These are phyloP conservation scores for Globisporangium paroecandrum DNA, from an alignment of 352 stramenopile species.

Conservation along the genomic window DNA sequence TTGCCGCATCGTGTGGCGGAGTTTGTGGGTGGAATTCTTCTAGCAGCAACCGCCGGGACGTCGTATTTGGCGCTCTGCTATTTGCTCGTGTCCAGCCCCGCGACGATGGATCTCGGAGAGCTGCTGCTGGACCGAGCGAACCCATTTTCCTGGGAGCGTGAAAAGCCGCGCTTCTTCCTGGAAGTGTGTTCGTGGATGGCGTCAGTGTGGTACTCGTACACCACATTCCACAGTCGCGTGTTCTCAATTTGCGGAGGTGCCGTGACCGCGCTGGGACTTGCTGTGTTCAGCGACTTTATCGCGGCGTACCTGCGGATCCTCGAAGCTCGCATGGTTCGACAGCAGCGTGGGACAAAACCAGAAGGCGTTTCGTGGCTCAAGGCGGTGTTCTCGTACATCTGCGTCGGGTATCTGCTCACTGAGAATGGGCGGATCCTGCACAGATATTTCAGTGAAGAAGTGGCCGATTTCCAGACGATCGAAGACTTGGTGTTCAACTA, in stretches of 20 bases:
- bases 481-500: slow-evolving; percentile 71
- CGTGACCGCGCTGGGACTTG: slow-evolving; percentile 34
- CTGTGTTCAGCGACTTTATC: slow-evolving; percentile 52
- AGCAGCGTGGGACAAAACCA: slow-evolving; percentile 25
- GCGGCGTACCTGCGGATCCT: slow-evolving; percentile 53
- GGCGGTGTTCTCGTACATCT: slow-evolving; percentile 56
- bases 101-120: slow-evolving; percentile 29
- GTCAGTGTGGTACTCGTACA: slow-evolving; percentile 70
- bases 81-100: slow-evolving; percentile 24
- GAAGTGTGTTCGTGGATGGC: slow-evolving; percentile 75
- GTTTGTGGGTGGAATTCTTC: slow-evolving; percentile 49
- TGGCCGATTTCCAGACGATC: slow-evolving; percentile 32
- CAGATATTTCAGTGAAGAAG: slow-evolving; percentile 38
- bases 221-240: slow-evolving; percentile 37
- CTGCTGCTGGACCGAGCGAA: slow-evolving; percentile 54
- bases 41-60: slow-evolving; percentile 43
- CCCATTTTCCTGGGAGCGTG: slow-evolving; percentile 43
- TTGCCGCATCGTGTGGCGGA: slow-evolving; percentile 41
- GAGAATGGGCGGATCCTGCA: slow-evolving; percentile 42
- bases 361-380: slow-evolving; percentile 67
- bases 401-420: slow-evolving; percentile 65
- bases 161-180: slow-evolving; percentile 56
- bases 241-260: slow-evolving; percentile 47
- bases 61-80: slow-evolving; percentile 53
- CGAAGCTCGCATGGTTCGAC: slow-evolving; percentile 36